Evolutionary conservation across 257 asterid genomes (phyloP).

Genomic region (Nicotiana attenuata): DNA sequence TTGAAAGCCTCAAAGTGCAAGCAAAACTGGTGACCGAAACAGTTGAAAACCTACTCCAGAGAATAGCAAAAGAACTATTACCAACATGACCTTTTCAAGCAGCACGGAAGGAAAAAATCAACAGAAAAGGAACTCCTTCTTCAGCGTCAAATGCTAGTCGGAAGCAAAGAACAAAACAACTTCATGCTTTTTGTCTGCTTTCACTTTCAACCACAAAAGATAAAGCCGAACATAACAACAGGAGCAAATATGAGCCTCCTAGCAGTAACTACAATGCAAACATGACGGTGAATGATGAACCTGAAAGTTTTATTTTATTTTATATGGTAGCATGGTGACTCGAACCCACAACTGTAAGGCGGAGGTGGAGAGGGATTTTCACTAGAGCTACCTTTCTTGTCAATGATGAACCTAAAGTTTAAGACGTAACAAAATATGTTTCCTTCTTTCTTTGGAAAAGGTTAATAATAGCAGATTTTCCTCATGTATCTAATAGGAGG

Average conservation of each 20-base stretch:
- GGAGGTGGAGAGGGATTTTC: too few species aligned
- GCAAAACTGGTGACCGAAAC: constrained; percentile 36
- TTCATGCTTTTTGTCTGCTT: not conserved
- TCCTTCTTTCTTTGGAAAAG: not conserved
- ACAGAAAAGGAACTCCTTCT: not conserved
- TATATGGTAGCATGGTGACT: too few species aligned
- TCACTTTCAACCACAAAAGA: not conserved
- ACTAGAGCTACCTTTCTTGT: too few species aligned
- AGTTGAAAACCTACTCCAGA: constrained; percentile 30
- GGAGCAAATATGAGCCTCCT: not conserved
- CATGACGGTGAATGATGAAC: not conserved
- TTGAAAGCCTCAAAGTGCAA: constrained; percentile 37
- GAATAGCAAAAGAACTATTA: not conserved
- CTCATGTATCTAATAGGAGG: not conserved
- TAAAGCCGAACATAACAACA: not conserved
- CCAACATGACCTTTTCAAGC: not conserved
- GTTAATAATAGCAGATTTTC: not conserved
- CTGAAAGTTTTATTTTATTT: too few species aligned
- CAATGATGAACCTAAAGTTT: not conserved
- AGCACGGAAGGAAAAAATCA: not conserved
- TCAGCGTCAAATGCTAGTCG: not conserved
- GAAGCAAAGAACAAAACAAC: not conserved
- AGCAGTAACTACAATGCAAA: not conserved
- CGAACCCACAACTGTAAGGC: too few species aligned
- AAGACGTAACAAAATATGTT: not conserved